These are phyloP conservation scores for Acacia acuminata DNA, from an alignment of 306 rosid genomes.

Conservation along the genomic window DNA sequence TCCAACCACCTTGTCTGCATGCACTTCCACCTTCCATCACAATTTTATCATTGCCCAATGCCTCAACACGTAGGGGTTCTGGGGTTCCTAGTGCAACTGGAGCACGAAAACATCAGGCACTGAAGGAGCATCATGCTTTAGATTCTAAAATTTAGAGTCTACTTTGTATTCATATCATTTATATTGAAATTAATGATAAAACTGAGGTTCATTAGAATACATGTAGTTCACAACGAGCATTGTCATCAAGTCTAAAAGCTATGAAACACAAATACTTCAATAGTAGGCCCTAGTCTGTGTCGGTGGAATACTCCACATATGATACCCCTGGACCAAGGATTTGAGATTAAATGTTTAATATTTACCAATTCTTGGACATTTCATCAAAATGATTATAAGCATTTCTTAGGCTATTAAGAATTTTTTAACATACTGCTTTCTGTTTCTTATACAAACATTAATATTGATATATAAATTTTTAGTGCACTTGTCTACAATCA, in stretches of 20 bases:
- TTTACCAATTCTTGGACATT: not conserved
- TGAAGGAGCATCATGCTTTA: no score
- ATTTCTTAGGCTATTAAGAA: not conserved
- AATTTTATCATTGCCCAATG: no score
- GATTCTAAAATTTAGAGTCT: not conserved
- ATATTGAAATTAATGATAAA: not conserved
- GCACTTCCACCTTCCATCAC: no score
- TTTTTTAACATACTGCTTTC: not conserved
- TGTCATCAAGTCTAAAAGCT: not conserved
- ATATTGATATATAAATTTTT: not conserved
- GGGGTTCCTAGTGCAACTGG: no score
- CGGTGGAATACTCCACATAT: not conserved
- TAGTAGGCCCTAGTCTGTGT: not conserved
- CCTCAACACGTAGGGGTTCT: no score
- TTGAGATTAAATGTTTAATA: not conserved
- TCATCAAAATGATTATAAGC: not conserved
- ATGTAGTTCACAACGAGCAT: not conserved
- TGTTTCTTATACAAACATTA: not conserved
- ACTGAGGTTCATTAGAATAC: not conserved
- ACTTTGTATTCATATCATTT: no score
- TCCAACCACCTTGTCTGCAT: no score
- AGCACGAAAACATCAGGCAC: not conserved
- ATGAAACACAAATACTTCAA: not conserved
- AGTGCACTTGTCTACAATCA: not conserved
- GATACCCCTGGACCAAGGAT: not conserved